Conservation (phyloP, 2,329 filamentous ascomycete genomes). For the Ceratocystis cacaofunesta region DNA sequence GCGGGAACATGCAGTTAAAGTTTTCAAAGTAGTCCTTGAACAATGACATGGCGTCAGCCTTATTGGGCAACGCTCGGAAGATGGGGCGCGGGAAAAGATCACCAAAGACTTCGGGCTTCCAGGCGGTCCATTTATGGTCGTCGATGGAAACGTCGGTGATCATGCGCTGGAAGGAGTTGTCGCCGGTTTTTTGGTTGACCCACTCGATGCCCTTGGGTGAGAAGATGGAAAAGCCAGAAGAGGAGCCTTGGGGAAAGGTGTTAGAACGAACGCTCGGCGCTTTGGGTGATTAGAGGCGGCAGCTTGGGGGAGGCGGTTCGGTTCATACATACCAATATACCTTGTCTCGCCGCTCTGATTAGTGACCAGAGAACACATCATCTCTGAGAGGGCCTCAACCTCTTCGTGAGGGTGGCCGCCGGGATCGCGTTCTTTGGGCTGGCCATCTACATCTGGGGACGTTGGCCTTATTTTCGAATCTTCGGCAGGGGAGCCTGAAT, state of each 20-base stretch:
- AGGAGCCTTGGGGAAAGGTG: constrained; percentile 49
- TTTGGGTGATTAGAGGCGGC: constrained; percentile 6
- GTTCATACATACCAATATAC: constrained; percentile 59
- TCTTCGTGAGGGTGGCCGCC: constrained; percentile 34
- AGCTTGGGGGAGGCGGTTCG: not conserved
- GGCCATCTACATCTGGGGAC: constrained; percentile 27
- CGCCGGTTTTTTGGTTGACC: constrained; percentile 97
- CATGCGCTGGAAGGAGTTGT: constrained; percentile 86
- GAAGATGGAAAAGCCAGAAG: constrained; percentile 96
- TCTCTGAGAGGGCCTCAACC: constrained; percentile 80
- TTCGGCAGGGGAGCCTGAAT: not conserved
- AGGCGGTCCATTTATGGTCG: constrained; percentile 90
- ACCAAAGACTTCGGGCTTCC: constrained; percentile 94
- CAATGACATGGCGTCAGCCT: constrained; percentile 73
- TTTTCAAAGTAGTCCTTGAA: constrained; percentile 94
- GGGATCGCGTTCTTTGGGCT: constrained; percentile 26
- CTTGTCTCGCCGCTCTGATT: constrained; percentile 89
- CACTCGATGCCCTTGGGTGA: constrained; percentile 95
- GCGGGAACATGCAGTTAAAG: constrained; percentile 96
- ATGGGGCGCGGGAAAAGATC: constrained; percentile 79
- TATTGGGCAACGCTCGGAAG: constrained; percentile 69
- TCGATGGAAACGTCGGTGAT: constrained; percentile 82
- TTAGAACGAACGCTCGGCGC: no score
- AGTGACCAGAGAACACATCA: constrained; percentile 97
- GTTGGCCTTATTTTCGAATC: constrained; percentile 21